Base-by-base conservation (phyloP, 1,139 yeast species). In the Candida neerlandica region DNA sequence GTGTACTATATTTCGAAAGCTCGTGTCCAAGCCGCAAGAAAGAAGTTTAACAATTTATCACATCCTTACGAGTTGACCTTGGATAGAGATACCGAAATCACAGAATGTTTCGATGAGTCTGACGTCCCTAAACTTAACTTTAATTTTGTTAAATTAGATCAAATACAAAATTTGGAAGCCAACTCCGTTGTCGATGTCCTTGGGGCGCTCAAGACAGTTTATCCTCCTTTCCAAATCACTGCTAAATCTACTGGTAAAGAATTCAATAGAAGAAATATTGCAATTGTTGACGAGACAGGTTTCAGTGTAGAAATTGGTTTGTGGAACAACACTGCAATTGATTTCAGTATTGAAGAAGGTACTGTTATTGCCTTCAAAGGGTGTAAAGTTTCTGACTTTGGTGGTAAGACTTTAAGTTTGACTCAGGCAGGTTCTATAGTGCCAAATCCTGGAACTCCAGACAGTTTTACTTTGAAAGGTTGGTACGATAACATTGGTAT, bases 321-420 rank as follows among this genome's bases (percentile, higher is more conserved):
- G 55, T 95, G 99, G 99, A 94, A 92, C 60, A 85, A 86, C 57
- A 78, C 83, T 45, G 99, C 99, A 1, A 67, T 83, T 23, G 89
- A 88, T 48, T 95, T 94, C 65, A 75, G 71, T 51, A 68, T 81
- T 26, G 84, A 86, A n/a, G 85, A 78, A 51, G 97, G 96, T 26
- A 80, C 95, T 0, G 94, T 94, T n/a, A 73, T 94, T 45, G 98
- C 97, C 1, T 77, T 92, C 59, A 94, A 94, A 71, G 96, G 96
- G 45, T 94, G 89, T 47, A 86, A 90, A 64, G 89, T 94, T 39
- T 84, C 86, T 51, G 98, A 94, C 64, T 95, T 89, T 66, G 86
- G 86, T 51, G 98, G 98, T 34, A 84, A 94, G 62, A 81, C 90
- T 15, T 76, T 95, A 57, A 86, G 96, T 2, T 80, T 91, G 66